These are phyloP conservation scores for Fonsecaea monophora DNA, from an alignment of 2,329 filamentous ascomycete species.

Conservation along the genomic window DNA sequence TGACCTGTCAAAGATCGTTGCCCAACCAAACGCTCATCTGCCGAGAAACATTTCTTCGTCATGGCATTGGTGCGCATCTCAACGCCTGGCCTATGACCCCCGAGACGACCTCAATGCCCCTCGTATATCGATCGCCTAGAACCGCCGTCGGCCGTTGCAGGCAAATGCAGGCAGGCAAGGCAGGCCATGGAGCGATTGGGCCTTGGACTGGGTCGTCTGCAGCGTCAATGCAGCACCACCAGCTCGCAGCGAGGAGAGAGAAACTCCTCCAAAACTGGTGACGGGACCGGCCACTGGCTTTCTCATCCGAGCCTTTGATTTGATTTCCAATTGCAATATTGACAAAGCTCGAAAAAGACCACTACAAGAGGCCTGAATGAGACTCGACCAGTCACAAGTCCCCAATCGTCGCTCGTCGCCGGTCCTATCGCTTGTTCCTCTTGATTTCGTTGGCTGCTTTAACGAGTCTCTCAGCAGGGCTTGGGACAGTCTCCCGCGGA, in stretches of 20 bases:
- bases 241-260: neutral
- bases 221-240: neutral
- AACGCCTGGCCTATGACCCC: neutral
- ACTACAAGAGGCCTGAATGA: too few species aligned
- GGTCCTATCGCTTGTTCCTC: too few species aligned
- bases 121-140: slow-evolving; percentile 9
- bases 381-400: too few species aligned
- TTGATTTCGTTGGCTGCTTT: too few species aligned
- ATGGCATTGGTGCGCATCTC: neutral
- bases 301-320: too few species aligned
- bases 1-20: neutral
- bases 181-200: neutral
- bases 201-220: neutral
- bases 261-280: neutral
- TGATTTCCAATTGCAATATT: too few species aligned
- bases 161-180: neutral
- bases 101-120: neutral
- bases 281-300: too few species aligned
- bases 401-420: too few species aligned
- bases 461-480: too few species aligned
- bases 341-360: too few species aligned
- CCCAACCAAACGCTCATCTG: neutral
- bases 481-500: too few species aligned
- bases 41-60: neutral
- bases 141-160: neutral